These are phyloP conservation scores for Dothistroma pini DNA, from an alignment of 2,329 filamentous ascomycete genomes.

Conservation along the genomic window DNA sequence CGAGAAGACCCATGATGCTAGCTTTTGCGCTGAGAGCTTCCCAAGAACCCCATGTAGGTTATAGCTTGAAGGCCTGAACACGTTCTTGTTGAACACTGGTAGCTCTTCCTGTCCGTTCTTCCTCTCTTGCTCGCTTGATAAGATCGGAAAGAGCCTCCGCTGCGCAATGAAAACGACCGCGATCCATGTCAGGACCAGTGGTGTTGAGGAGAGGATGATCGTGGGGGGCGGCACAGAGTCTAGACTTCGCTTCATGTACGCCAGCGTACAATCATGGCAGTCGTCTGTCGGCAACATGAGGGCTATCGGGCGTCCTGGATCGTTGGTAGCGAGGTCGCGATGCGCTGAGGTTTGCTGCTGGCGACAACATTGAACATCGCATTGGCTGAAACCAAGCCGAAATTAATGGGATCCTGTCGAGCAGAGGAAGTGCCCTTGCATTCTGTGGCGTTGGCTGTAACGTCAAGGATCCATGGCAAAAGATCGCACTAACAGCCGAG, in stretches of 20 bases:
- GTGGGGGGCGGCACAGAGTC: slow-evolving; percentile 46
- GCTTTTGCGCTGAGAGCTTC: slow-evolving; percentile 33
- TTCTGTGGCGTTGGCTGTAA: neutral
- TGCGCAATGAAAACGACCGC: slow-evolving; percentile 60
- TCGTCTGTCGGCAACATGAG: slow-evolving; percentile 40
- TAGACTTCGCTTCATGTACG: slow-evolving; percentile 42
- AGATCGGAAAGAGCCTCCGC: slow-evolving; percentile 67
- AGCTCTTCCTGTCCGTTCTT: slow-evolving; percentile 61
- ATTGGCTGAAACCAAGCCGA: neutral
- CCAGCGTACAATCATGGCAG: slow-evolving; percentile 59
- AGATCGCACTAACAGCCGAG: neutral
- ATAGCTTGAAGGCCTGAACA: slow-evolving; percentile 37
- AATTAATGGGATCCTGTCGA: neutral
- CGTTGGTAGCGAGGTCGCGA: neutral
- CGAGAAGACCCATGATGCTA: slow-evolving; percentile 61
- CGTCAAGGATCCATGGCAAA: neutral
- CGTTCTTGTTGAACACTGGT: slow-evolving; percentile 53
- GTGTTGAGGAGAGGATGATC: slow-evolving; percentile 59
- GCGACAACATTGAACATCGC: slow-evolving; percentile 1
- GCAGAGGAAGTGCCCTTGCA: neutral
- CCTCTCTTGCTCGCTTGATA: slow-evolving; percentile 53
- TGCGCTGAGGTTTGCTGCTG: neutral
- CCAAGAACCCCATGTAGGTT: slow-evolving; percentile 18
- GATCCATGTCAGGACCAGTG: slow-evolving; percentile 68
- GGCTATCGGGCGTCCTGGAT: slow-evolving; percentile 1